These are phyloP conservation scores for Penicillium polonicum DNA, from an alignment of 2,329 filamentous ascomycete genomes.

Conservation along the genomic window DNA sequence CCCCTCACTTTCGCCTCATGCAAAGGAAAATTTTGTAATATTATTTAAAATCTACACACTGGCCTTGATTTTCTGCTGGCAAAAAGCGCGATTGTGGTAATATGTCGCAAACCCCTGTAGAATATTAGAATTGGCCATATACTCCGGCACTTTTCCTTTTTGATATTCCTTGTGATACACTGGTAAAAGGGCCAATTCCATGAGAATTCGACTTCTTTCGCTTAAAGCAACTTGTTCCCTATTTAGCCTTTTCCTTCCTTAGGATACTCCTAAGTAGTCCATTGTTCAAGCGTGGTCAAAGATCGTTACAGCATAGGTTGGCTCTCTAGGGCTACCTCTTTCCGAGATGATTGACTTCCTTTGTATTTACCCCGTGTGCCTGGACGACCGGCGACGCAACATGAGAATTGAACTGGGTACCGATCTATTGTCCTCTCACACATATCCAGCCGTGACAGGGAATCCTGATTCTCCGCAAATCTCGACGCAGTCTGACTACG, in stretches of 20 bases:
- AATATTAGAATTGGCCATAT: constrained; percentile 2
- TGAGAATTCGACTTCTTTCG: neutral
- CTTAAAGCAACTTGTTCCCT: neutral
- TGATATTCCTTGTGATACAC: neutral
- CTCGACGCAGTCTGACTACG: neutral
- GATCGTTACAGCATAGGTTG: neutral
- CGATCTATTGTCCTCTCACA: constrained; percentile 1
- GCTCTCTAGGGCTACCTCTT: neutral
- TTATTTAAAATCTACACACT: neutral
- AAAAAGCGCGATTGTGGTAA: neutral
- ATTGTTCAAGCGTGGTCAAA: neutral
- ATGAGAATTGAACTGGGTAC: neutral
- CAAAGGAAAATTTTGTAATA: neutral
- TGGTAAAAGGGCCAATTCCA: neutral
- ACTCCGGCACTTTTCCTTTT: neutral
- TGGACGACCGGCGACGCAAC: neutral
- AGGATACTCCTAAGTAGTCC: neutral
- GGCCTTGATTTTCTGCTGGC: neutral
- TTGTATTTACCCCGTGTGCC: neutral
- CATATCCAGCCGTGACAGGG: neutral
- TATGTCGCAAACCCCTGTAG: neutral
- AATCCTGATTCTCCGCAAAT: neutral
- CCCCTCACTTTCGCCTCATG: neutral
- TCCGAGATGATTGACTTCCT: neutral
- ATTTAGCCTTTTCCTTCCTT: neutral